These are phyloP conservation scores for Orobanche coerulescens DNA, from an alignment of 257 asterid genomes.

Conservation along the genomic window DNA sequence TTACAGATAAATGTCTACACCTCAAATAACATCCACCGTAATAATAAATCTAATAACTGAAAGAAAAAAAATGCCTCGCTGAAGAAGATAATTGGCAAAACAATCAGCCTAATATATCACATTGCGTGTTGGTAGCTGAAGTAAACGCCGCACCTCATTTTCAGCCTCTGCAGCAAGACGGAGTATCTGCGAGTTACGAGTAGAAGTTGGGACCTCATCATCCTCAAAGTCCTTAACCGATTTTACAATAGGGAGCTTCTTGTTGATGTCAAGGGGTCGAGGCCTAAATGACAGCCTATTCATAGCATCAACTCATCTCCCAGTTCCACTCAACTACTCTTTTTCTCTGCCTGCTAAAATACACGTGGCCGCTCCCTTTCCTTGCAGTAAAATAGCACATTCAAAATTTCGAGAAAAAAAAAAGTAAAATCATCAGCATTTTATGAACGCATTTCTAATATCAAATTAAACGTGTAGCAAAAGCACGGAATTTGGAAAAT, in stretches of 20 bases:
- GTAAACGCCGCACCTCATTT: conserved; percentile 47
- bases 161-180: conserved; percentile 79
- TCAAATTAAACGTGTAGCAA: conserved; percentile 1
- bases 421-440: conserved; percentile 9
- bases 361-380: conserved; percentile 18
- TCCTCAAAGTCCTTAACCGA: conserved; percentile 93
- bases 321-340: conserved; percentile 21
- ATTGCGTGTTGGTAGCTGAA: background rate
- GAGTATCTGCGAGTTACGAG: conserved; percentile 79
- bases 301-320: conserved; percentile 64
- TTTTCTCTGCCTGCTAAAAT: conserved; percentile 23
- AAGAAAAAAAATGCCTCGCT: background rate
- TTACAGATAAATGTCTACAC: background rate
- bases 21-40: conserved; percentile 12
- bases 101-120: background rate
- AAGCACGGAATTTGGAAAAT: background rate
- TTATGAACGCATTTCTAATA: conserved; percentile 3
- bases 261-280: conserved; percentile 93
- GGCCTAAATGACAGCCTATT: conserved; percentile 98
- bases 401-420: background rate
- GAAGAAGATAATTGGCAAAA: conserved; percentile 11
- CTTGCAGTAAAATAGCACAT: conserved; percentile 4
- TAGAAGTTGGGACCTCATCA: conserved; percentile 75
- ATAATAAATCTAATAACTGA: too few relatives aligned
- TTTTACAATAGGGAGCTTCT: conserved; percentile 91